Conservation (phyloP, 2,329 filamentous ascomycete genomes). For the Calonectria honghensis region DNA sequence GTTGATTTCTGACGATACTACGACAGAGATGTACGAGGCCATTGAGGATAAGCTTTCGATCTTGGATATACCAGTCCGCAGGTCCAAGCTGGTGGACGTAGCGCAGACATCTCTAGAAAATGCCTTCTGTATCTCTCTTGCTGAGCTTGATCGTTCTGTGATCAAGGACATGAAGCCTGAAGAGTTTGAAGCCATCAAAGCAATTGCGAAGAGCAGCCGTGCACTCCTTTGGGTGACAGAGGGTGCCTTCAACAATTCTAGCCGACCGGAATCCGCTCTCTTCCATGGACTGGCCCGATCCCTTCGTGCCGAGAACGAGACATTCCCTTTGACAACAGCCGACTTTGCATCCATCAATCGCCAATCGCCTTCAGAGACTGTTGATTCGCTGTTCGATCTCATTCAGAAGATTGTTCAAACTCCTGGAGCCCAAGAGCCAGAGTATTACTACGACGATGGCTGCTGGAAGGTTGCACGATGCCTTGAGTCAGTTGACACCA, state of each 20-base stretch:
- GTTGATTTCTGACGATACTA: background rate
- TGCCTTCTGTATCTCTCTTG: conserved; percentile 1
- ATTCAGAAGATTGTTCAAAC: background rate
- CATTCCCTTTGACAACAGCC: conserved; percentile 18
- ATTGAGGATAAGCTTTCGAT: background rate
- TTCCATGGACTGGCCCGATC: conserved; percentile 31
- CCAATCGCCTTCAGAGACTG: background rate
- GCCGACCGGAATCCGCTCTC: conserved; percentile 14
- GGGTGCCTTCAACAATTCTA: conserved; percentile 3
- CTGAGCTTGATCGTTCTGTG: conserved; percentile 9
- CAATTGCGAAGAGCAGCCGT: background rate
- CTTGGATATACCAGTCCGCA: background rate
- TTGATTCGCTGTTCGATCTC: background rate
- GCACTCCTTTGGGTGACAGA: conserved; percentile 23
- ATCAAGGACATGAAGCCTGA: conserved; percentile 14
- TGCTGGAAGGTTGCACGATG: conserved; percentile 12
- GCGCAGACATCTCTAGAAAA: background rate
- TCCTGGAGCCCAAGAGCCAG: background rate
- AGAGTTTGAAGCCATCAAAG: conserved; percentile 35
- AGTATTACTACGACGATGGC: background rate
- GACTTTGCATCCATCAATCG: conserved; percentile 10
- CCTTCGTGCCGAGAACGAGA: conserved; percentile 26
- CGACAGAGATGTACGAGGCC: background rate
- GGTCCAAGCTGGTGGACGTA: background rate
- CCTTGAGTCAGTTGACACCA: conserved; percentile 18